Conservation (phyloP, 805 yeast genomes). For the Sungouiozyma intestinalis region DNA sequence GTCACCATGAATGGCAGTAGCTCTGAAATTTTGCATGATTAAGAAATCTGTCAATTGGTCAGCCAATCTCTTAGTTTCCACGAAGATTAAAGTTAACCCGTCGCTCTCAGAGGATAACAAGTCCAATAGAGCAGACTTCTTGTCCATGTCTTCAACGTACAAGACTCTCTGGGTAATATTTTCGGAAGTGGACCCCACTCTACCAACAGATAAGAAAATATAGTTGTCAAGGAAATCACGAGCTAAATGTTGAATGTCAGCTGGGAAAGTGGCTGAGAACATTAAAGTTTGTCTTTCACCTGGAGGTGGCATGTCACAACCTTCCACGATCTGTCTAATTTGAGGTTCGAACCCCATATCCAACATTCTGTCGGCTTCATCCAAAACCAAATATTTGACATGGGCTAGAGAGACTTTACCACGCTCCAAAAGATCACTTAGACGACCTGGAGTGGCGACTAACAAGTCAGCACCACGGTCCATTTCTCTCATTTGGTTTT, state of each 20-base stretch:
- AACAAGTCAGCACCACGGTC: slow-evolving; percentile 90
- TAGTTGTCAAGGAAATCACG: slow-evolving; percentile 94
- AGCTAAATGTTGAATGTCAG: slow-evolving; percentile 93
- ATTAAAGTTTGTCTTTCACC: slow-evolving; percentile 89
- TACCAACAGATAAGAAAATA: slow-evolving; percentile 93
- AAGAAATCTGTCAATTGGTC: slow-evolving; percentile 89
- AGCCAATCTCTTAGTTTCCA: slow-evolving; percentile 98
- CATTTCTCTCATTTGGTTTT: slow-evolving; percentile 75
- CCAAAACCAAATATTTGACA: slow-evolving; percentile 88
- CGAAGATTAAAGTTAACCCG: slow-evolving; percentile 88
- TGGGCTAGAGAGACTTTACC: slow-evolving; percentile 82
- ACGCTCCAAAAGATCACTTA: slow-evolving; percentile 90
- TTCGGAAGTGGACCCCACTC: slow-evolving; percentile 98
- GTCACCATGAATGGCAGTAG: slow-evolving; percentile 98
- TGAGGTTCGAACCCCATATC: slow-evolving; percentile 99
- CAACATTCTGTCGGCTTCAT: slow-evolving; percentile 99
- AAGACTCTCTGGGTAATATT: slow-evolving; percentile 91
- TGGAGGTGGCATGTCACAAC: slow-evolving; percentile 94
- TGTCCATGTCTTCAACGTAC: slow-evolving; percentile 88
- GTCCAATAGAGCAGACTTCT: slow-evolving; percentile 82
- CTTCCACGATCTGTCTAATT: slow-evolving; percentile 95
- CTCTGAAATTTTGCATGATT: slow-evolving; percentile 82
- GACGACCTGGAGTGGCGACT: slow-evolving; percentile 99
- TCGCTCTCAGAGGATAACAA: slow-evolving; percentile 69
- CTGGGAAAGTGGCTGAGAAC: slow-evolving; percentile 99